phyloP scores from a whole-genome alignment of 345 rosid genomes.

The Eucalyptus erythrocorys region DNA sequence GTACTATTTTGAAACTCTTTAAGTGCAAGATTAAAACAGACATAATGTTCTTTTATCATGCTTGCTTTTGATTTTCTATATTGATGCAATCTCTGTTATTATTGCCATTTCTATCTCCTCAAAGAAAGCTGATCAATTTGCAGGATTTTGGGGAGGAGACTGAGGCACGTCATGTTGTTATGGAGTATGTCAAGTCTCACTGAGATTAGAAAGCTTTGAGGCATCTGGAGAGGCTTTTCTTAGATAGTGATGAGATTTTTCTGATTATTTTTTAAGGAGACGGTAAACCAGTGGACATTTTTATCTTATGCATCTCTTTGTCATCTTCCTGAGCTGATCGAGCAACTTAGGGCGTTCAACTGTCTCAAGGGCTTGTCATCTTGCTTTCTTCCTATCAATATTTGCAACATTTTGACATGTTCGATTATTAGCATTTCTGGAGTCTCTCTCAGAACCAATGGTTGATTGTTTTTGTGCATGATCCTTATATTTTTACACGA shows the following conservation, averaged over 20 bases:
- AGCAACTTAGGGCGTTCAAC: background rate
- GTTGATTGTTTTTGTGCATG: background rate
- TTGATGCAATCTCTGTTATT: background rate
- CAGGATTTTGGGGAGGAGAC: conserved; percentile 65
- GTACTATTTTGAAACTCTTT: background rate
- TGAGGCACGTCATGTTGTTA: conserved; percentile 38
- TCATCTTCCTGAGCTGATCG: background rate
- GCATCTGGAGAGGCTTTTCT: background rate
- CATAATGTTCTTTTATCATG: background rate
- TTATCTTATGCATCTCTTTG: background rate
- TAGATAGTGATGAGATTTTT: background rate
- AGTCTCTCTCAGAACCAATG: background rate
- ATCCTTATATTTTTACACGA: background rate
- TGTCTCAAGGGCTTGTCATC: background rate
- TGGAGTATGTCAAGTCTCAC: conserved; percentile 38
- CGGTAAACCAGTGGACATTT: background rate
- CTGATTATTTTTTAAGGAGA: background rate
- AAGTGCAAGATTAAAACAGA: background rate
- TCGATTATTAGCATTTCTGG: background rate
- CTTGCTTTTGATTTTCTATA: background rate
- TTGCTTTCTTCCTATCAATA: background rate
- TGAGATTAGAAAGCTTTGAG: background rate
- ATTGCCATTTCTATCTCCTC: background rate
- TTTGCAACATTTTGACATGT: background rate
- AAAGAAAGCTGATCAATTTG: background rate